These are phyloP conservation scores for Evernia prunastri DNA, from an alignment of 495 filamentous ascomycete genomes.

Conservation along the genomic window DNA sequence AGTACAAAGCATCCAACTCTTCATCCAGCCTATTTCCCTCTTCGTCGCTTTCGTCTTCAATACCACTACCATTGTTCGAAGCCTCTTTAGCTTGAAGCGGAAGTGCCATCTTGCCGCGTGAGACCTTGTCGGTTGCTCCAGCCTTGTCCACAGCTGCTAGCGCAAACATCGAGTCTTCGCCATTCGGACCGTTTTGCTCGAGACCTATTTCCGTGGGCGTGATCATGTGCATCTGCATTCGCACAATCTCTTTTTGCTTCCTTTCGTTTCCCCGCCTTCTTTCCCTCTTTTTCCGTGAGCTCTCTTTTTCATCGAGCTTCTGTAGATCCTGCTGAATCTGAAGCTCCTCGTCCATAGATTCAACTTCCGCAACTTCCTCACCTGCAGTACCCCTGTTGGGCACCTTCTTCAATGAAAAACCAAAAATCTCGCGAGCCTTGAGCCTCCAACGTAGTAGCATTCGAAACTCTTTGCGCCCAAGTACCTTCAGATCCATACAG, in stretches of 20 bases:
- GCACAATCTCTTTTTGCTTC: slow-evolving; percentile 32
- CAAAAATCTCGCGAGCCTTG: slow-evolving; percentile 85
- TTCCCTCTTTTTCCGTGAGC: slow-evolving; percentile 63
- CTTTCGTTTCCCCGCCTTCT: slow-evolving; percentile 26
- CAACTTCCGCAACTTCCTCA: slow-evolving; percentile 74
- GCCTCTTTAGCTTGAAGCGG: slow-evolving; percentile 38
- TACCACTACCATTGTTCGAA: slow-evolving; percentile 45
- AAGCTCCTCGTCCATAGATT: slow-evolving; percentile 89
- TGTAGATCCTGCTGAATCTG: slow-evolving; percentile 82
- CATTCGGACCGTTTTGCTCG: slow-evolving; percentile 74
- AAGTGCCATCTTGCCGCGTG: slow-evolving; percentile 68
- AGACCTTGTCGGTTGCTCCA: slow-evolving; percentile 60
- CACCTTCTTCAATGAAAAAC: slow-evolving; percentile 70
- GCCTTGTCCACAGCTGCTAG: slow-evolving; percentile 72
- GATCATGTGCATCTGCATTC: slow-evolving; percentile 95
- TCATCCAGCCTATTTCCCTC: slow-evolving; percentile 75
- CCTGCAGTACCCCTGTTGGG: slow-evolving; percentile 37
- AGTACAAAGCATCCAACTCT: slow-evolving; percentile 81
- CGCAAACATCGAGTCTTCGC: slow-evolving; percentile 74
- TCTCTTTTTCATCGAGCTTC: slow-evolving; percentile 69
- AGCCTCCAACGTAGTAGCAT: slow-evolving; percentile 87
- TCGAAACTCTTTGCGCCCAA: slow-evolving; percentile 93
- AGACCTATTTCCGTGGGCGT: slow-evolving; percentile 93
- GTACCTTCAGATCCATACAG: slow-evolving; percentile 81
- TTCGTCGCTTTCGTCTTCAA: slow-evolving; percentile 62